A percentile compares a stretch with the other conserved stretches of the same genome.
Conservation (phyloP, 768 basidiomycete species). For the Melanogaster broomeanus region DNA sequence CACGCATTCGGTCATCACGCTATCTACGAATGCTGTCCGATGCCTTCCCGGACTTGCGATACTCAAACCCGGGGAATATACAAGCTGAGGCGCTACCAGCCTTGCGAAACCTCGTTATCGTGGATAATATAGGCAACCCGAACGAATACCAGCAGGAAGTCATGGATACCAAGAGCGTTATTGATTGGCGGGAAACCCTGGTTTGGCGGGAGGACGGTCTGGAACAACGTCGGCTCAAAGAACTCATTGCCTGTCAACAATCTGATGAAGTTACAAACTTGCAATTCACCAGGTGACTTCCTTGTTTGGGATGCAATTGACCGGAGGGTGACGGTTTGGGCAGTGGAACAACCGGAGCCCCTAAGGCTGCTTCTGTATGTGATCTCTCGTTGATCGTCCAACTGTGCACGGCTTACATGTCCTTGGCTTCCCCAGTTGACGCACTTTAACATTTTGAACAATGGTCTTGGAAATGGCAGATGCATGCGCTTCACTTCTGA, state of each 20-base stretch:
- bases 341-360: conserved; percentile 79
- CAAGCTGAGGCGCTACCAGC: conserved; percentile 59
- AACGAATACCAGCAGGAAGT: conserved; percentile 41
- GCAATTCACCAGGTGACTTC: conserved; percentile 77
- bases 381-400: not conserved
- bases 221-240: conserved; percentile 45
- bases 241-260: conserved; percentile 41
- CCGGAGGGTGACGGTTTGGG: not conserved
- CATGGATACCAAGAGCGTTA: conserved; percentile 46
- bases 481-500: conserved; percentile 67
- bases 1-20: conserved; percentile 61
- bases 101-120: conserved; percentile 63
- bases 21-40: conserved; percentile 63
- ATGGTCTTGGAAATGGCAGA: conserved; percentile 66
- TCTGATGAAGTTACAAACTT: conserved; percentile 78
- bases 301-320: not conserved
- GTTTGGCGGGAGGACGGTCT: conserved; percentile 61
- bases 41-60: conserved; percentile 56
- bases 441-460: conserved; percentile 79
- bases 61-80: conserved; percentile 53
- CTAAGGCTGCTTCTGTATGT: conserved; percentile 82
- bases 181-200: conserved; percentile 74
- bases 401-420: not conserved
- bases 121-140: conserved; percentile 56
- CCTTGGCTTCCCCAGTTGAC: conserved; percentile 53